Percentiles rank a stretch among this genome's conserved stretches.
Evolutionary conservation across 768 basidiomycete species (phyloP).

Genomic region (Termitomyces sp.): DNA sequence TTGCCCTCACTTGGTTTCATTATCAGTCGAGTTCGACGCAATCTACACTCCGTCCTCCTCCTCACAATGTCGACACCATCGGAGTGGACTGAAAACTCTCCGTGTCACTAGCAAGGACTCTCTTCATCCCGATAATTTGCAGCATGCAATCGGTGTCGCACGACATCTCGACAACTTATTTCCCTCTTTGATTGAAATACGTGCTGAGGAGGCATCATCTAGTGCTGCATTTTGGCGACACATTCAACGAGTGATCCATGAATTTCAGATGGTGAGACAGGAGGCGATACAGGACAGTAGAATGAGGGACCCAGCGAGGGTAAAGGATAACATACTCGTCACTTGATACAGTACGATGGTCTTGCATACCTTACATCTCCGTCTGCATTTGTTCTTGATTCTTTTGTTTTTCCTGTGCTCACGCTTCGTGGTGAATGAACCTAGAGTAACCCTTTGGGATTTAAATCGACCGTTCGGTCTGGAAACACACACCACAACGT

Average conservation of each 20-base stretch:
- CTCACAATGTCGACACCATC: neutral
- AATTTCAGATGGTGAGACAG: neutral
- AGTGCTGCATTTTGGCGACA: neutral
- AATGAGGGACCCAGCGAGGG: too few species aligned
- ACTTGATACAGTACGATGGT: too few species aligned
- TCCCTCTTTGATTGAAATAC: neutral
- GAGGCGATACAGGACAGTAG: neutral
- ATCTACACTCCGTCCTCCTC: neutral
- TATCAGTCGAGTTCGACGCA: neutral
- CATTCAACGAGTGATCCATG: neutral
- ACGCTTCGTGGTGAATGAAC: too few species aligned
- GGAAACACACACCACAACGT: too few species aligned
- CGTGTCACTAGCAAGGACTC: neutral
- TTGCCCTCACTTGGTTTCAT: neutral
- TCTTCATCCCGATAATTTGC: neutral
- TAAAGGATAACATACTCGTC: too few species aligned
- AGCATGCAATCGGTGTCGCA: neutral
- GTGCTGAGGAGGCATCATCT: neutral
- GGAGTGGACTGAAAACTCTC: neutral
- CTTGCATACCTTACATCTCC: too few species aligned
- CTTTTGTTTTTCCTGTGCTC: too few species aligned
- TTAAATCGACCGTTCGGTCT: too few species aligned
- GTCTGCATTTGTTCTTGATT: too few species aligned
- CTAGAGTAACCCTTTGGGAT: too few species aligned
- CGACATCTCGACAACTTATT: neutral